phyloP scores from a whole-genome alignment of 805 yeast genomes.

The Peterozyma toletana region DNA sequence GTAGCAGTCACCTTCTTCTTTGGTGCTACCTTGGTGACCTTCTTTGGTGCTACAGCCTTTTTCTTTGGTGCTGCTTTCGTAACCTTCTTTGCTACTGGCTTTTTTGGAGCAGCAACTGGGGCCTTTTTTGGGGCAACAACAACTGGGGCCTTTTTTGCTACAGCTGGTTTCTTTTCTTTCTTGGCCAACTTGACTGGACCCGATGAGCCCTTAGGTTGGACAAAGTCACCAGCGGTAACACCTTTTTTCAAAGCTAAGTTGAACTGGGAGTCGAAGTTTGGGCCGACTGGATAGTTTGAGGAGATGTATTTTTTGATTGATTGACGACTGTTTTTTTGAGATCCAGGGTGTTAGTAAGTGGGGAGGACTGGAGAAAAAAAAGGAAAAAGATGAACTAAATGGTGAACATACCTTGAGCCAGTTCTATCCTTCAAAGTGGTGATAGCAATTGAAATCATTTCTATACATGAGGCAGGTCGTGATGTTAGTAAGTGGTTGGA shows the following conservation, averaged over 20 bases:
- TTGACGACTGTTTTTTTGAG: conserved; percentile 50
- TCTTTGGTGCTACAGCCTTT: conserved; percentile 12
- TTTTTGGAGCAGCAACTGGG: conserved; percentile 10
- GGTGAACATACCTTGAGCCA: conserved; percentile 58
- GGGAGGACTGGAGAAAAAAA: not conserved
- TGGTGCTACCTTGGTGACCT: conserved; percentile 19
- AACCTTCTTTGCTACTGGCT: conserved; percentile 11
- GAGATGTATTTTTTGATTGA: conserved; percentile 80
- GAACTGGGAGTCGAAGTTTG: conserved; percentile 68
- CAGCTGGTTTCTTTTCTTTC: conserved; percentile 28
- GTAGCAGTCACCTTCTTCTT: conserved; percentile 13
- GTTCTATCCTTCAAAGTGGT: conserved; percentile 68
- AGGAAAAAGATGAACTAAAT: not conserved
- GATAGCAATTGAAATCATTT: conserved; percentile 64
- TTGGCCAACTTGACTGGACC: conserved; percentile 72
- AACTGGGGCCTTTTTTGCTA: conserved; percentile 13
- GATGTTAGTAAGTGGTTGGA: conserved; percentile 11
- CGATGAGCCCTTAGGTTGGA: conserved; percentile 86
- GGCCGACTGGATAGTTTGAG: conserved; percentile 51
- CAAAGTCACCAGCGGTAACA: conserved; percentile 66
- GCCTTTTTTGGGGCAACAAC: conserved; percentile 13
- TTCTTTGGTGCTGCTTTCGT: conserved; percentile 10
- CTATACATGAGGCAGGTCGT: conserved; percentile 19
- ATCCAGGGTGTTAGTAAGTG: conserved; percentile 11
- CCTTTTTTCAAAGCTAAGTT: conserved; percentile 77